Conservation (phyloP, 2,329 filamentous ascomycete species). For the Lecanoromycetidae sp. region DNA sequence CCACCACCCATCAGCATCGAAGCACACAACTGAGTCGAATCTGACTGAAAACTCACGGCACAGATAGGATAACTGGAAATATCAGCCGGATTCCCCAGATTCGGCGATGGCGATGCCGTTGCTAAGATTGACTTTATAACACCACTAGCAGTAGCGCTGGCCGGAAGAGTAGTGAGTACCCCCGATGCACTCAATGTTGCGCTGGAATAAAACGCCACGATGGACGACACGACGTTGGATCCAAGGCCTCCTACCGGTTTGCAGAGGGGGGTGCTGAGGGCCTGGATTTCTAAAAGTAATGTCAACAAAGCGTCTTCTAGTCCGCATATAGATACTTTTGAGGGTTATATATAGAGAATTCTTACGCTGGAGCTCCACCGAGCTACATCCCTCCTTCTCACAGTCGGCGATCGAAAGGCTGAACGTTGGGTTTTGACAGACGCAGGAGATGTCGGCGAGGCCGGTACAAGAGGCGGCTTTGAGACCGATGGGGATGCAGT, state of each 20-base stretch:
- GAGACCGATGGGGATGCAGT: conserved; percentile 6
- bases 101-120: neutral
- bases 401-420: conserved; percentile 3
- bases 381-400: conserved; percentile 3
- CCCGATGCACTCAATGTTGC: neutral
- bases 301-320: too few species aligned
- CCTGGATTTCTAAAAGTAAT: neutral
- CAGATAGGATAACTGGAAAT: conserved; percentile 5
- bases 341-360: too few species aligned
- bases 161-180: neutral
- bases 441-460: conserved; percentile 7
- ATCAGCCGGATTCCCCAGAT: conserved; percentile 1
- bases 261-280: neutral
- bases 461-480: conserved; percentile 1
- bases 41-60: conserved; percentile 3
- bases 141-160: neutral
- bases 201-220: neutral
- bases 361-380: conserved; percentile 1
- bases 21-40: neutral
- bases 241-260: neutral
- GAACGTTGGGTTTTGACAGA: conserved; percentile 3
- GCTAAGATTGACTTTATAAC: neutral
- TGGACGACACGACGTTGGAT: neutral
- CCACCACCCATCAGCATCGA: neutral
- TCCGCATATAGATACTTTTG: too few species aligned